Evolutionary conservation across 495 filamentous ascomycete species (phyloP), one percentile per base, ranked within the genome.

Genomic region (Xylaria palmicola): DNA sequence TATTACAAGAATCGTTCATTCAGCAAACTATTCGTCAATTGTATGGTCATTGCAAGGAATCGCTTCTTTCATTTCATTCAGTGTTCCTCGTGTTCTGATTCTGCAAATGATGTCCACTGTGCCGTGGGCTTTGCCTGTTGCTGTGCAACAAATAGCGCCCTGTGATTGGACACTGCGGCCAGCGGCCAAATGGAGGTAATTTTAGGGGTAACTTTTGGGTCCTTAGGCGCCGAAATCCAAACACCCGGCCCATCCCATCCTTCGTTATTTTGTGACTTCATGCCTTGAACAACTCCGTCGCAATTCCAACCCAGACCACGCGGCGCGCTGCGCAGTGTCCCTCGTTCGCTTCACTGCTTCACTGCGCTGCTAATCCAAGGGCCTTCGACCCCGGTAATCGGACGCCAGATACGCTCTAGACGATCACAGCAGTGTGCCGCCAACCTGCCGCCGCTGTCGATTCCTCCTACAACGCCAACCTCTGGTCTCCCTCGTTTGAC

Each of bases 301-400:
- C 49, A 57, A 26, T 56, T 45, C 51, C 43, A 41, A 59, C 60
- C 49, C 40, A 20, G 24, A 54, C 56, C 44, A 68, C 69, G 64
- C 57, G 57, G 69, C 67, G 69, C 67, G 52, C 65, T 61, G 67
- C 67, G 69, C 69, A 69, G 63, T 69, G 69, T 67, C 69, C 49
- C 50, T 72, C 69, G 60, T 55, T 72, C 52, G 10, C 40, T 45
- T 13, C 32, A 54, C 26, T 55, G 10, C 40, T 45, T 13, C 32
- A 54, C 26, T 55, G 49, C 49, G 40, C 41, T 19, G 13, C 55
- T 30, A 34, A 15, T n/a, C 22, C 39, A 29, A 47, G 19, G 20
- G 22, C 22, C 6, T 29, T 47, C 20, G n/a, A n/a, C n/a, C n/a
- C n/a, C n/a, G n/a, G n/a, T 20, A 30, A 50, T 60, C 27, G 22